Evolutionary conservation across 2,329 filamentous ascomycete species (phyloP), one percentile per base, ranked within the genome.

Genomic region (Colletotrichum sojae): DNA sequence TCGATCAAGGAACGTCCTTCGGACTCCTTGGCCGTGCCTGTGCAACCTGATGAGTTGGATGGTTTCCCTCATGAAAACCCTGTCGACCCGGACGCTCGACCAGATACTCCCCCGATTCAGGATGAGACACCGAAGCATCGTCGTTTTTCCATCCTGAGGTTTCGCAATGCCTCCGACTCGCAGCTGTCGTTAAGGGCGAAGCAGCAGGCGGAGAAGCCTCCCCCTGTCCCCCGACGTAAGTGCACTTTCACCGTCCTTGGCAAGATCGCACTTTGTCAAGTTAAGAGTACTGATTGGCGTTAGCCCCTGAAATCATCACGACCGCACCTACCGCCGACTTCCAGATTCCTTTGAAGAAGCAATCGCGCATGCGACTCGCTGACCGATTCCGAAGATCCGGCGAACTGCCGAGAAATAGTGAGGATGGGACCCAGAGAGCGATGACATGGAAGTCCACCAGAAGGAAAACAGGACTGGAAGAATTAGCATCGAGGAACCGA

Each of bases 161-260:
- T 96, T 79, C 92, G 94, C 76, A 95, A 97, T 87, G 95, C 94
- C 71, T 98, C 95, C 9, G 95, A 98, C 82, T 92, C 94, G 58
- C 94, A 98, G 79, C 83, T 98, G 70, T 94, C 94, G 12, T 84
- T 90, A 36, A 89, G 90, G 78, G 91, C 92, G 60, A 94, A 91
- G 78, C 88, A 92, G 75, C 91, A 94, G 64, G 83, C 84, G 69
- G 83, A 86, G 75, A 86, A 83, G 73, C 80, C 84, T 22, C 89
- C 85, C 75, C 90, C 85, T 74, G 84, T 88, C 76, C 90, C 84
- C 77, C 87, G 82, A 81, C 87, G 84, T 90, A 89, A 73, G 80
- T 82, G 52, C 5, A n/a, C 20, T n/a, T 27, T 63, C 71, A 67
- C 62, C 27, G 13, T 46, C 45, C 45, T 46, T 48, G 15, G 13